phyloP scores from a whole-genome alignment of 495 filamentous ascomycete species.

The Penicillium herquei region DNA sequence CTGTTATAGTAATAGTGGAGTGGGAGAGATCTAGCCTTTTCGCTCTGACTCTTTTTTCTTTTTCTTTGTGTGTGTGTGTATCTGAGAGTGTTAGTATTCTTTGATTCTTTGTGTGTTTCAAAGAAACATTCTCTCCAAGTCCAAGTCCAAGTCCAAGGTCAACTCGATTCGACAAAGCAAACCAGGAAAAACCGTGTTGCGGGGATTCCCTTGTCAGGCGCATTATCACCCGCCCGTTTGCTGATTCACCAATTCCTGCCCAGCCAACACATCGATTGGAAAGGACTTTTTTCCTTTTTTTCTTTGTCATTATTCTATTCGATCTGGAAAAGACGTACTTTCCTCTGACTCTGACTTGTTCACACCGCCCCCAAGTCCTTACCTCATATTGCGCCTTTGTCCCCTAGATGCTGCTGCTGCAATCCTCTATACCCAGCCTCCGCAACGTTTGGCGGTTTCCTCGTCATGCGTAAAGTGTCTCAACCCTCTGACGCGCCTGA shows the following conservation, averaged over 20 bases:
- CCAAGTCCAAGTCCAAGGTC: too few species aligned
- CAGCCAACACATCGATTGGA: slow-evolving; percentile 24
- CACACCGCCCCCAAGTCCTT: slow-evolving; percentile 3
- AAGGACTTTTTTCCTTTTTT: too few species aligned
- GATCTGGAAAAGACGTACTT: slow-evolving; percentile 19
- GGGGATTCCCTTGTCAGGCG: slow-evolving; percentile 25
- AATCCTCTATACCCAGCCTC: slow-evolving; percentile 10
- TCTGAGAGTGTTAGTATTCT: too few species aligned
- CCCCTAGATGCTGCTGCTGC: slow-evolving; percentile 18
- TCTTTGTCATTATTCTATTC: slow-evolving; percentile 2
- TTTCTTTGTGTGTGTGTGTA: neutral
- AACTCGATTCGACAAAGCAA: too few species aligned
- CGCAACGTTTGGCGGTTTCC: slow-evolving; percentile 17
- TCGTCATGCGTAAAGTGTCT: slow-evolving; percentile 21
- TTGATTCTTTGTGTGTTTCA: too few species aligned
- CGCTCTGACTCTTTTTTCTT: neutral
- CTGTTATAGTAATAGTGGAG: neutral
- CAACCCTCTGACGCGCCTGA: slow-evolving; percentile 21
- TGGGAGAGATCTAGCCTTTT: neutral
- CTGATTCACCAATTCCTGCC: slow-evolving; percentile 24
- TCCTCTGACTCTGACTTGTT: slow-evolving; percentile 1
- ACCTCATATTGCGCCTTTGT: neutral
- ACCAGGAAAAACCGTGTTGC: too few species aligned
- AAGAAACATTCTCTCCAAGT: too few species aligned
- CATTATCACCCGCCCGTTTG: slow-evolving; percentile 26